Percentiles rank a stretch among this genome's conserved stretches.
Conservation (phyloP, 352 stramenopile species). For the Phytophthora citricola region DNA sequence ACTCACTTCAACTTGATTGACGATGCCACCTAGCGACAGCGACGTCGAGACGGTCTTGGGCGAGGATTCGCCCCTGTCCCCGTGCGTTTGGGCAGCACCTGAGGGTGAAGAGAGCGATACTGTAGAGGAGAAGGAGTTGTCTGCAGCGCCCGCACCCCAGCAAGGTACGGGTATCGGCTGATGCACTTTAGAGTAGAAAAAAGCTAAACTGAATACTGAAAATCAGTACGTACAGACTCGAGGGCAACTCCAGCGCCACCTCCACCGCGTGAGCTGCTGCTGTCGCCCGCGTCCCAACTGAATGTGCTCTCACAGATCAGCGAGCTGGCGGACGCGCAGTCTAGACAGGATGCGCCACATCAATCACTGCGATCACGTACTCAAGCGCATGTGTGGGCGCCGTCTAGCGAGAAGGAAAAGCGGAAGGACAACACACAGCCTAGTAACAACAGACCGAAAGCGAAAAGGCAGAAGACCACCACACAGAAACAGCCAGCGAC, state of each 20-base stretch:
- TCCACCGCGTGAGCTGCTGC: slow-evolving; percentile 31
- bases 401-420: slow-evolving; percentile 7
- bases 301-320: slow-evolving; percentile 83
- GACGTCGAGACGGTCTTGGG: slow-evolving; percentile 54
- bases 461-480: slow-evolving; percentile 28
- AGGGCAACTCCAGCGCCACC: too few species aligned
- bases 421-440: neutral
- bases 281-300: slow-evolving; percentile 76
- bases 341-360: slow-evolving; percentile 1
- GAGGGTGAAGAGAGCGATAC: neutral
- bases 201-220: neutral
- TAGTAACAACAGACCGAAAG: neutral
- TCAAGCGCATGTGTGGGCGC: slow-evolving; percentile 34
- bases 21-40: slow-evolving; percentile 9
- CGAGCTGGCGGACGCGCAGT: slow-evolving; percentile 56
- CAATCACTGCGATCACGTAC: slow-evolving; percentile 5
- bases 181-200: neutral
- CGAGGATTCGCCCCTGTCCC: slow-evolving; percentile 44
- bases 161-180: slow-evolving; percentile 5
- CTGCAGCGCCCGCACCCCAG: neutral
- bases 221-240: too few species aligned
- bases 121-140: neutral
- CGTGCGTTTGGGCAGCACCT: slow-evolving; percentile 39
- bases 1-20: slow-evolving; percentile 43
- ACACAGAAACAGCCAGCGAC: slow-evolving; percentile 7